phyloP scores from a whole-genome alignment of 2,329 filamentous ascomycete genomes.

The Akanthomyces lecanii region DNA sequence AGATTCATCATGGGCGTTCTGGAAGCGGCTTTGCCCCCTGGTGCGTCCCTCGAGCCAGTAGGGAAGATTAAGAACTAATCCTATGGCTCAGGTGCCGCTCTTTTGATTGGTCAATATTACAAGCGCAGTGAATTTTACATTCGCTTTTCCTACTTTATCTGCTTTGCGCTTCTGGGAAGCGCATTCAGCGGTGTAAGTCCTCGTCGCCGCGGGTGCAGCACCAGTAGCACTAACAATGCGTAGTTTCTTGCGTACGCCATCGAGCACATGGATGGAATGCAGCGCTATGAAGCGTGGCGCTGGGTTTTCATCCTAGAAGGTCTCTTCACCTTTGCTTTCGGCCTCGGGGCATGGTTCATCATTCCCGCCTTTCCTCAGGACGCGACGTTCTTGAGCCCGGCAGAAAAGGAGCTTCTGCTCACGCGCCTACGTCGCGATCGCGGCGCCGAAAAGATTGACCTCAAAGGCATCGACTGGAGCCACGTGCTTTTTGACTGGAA shows the following conservation, averaged over 20 bases:
- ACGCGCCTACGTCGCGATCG: conserved; percentile 48
- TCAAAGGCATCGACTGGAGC: conserved; percentile 41
- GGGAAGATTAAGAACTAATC: not conserved
- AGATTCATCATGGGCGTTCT: conserved; percentile 19
- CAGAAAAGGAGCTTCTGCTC: conserved; percentile 46
- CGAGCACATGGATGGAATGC: conserved; percentile 14
- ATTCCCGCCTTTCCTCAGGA: conserved; percentile 46
- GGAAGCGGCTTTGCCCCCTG: conserved; percentile 17
- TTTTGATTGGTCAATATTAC: conserved; percentile 19
- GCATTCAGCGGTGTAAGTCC: conserved; percentile 16
- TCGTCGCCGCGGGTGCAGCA: no score
- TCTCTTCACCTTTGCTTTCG: conserved; percentile 46
- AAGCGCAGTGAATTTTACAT: conserved; percentile 18
- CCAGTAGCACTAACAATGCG: no score
- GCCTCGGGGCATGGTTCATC: conserved; percentile 43
- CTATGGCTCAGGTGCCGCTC: conserved; percentile 8
- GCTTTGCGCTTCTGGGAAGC: conserved; percentile 18
- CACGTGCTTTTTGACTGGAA: conserved; percentile 33
- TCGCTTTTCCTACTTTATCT: conserved; percentile 19
- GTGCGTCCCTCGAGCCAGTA: not conserved
- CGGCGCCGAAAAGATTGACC: conserved; percentile 42
- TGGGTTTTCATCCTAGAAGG: conserved; percentile 63
- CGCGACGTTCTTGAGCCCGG: conserved; percentile 41
- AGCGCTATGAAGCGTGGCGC: conserved; percentile 36
- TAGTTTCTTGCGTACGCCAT: conserved; percentile 19